phyloP scores from a whole-genome alignment of 139 green algal genomes.

The Asterochloris erici region DNA sequence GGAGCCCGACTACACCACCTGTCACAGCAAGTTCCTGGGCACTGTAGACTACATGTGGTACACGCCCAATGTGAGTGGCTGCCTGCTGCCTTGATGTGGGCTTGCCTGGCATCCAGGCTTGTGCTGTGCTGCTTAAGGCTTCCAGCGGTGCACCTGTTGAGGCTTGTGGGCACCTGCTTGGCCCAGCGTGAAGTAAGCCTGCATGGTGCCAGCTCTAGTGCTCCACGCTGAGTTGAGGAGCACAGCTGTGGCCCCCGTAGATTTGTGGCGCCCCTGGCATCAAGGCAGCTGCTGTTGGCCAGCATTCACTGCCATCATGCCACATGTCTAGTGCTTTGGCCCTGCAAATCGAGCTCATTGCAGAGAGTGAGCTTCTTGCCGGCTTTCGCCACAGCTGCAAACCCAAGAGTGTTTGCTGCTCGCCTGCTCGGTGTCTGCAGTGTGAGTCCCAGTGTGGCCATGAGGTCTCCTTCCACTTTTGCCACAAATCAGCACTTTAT shows the following conservation, averaged over 20 bases:
- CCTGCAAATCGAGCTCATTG: no score
- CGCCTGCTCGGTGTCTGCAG: background rate
- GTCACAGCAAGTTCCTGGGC: slow-evolving; percentile 63
- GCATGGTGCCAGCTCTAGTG: background rate
- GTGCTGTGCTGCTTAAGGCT: background rate
- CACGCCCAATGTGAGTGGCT: slow-evolving; percentile 16
- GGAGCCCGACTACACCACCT: slow-evolving; percentile 60
- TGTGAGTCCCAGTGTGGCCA: background rate
- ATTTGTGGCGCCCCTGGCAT: no score
- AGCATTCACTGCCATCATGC: no score
- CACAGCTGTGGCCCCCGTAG: no score
- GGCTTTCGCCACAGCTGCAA: background rate
- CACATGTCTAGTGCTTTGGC: no score
- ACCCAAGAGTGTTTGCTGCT: background rate
- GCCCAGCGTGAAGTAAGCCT: background rate
- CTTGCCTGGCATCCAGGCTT: background rate
- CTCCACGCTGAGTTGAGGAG: no score
- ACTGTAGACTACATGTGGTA: slow-evolving; percentile 80
- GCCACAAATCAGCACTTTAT: background rate
- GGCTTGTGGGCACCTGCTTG: no score
- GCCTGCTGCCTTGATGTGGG: no score
- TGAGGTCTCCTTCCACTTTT: background rate
- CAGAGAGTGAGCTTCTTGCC: no score
- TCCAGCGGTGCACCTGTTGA: no score
- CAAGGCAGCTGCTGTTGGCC: no score